Base-by-base conservation (phyloP, 1,284 basidiomycete species). In the Amylostereum areolatum region DNA sequence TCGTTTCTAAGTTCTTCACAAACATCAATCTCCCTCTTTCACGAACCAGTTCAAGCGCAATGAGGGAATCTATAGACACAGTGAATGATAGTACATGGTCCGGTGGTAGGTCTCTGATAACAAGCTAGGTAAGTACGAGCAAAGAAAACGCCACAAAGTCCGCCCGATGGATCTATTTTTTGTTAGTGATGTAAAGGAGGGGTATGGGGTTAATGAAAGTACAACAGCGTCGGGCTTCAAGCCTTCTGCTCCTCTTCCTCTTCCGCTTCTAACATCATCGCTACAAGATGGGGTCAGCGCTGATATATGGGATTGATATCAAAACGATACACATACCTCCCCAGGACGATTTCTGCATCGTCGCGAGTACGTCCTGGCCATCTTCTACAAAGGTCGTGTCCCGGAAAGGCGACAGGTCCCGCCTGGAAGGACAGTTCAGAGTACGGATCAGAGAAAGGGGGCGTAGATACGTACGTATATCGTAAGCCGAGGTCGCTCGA, bases 341-440 rank as follows among this genome's bases (percentile, higher is more conserved):
- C 84, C 84, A 87, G 51, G 80, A 72, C 6, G 83, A 85, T 54
- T 73, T 78, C 57, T 83, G 75, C 69, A 85, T 78, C 2, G 81
- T 75, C 12, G 74, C 70, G 31, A 83, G 60, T 29, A 83, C 71
- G 52, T 77, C 67, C 48, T 78, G 69, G 7, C 74, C 72, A 58
- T 80, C 76, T 27, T 80, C 75, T 4, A 50, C 47, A n/a, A 55
- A 55, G 2, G 64, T 57, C 4, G 63, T 64, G 25, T 68, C 65
- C 29, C 63, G 57, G 10, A 68, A 63, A 31, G 74, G 64, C 5
- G 77, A 77, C 39, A 66, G 64, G 36, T 74, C 72, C 32, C 77
- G 67, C 52, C 78, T 80, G 34, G 50, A 49, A 48, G 43, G 44
- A 52, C 30, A 32, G 12, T 30, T 18, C 4, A 27, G 37, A 31